These are phyloP conservation scores for Yamadazyma triangularis DNA, from an alignment of 1,139 yeast genomes.

Conservation along the genomic window DNA sequence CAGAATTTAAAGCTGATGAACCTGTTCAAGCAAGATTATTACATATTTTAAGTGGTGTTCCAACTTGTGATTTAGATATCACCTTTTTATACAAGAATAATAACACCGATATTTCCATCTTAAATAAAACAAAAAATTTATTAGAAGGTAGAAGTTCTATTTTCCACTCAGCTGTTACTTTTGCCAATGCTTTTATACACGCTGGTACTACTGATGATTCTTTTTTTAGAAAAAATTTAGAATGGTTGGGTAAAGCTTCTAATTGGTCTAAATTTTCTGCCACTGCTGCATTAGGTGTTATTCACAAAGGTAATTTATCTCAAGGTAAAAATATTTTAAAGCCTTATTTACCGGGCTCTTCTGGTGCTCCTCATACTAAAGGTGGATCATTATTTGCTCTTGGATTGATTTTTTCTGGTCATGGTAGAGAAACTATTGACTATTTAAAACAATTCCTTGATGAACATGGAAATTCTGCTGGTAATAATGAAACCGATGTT, in stretches of 20 bases:
- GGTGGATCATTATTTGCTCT: conserved; percentile 95
- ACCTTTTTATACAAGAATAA: conserved; percentile 85
- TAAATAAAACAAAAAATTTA: conserved; percentile 74
- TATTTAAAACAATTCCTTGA: conserved; percentile 72
- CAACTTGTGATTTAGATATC: conserved; percentile 89
- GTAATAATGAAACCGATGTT: conserved; percentile 76
- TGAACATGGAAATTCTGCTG: conserved; percentile 63
- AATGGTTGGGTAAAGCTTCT: conserved; percentile 95
- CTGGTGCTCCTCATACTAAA: conserved; percentile 79
- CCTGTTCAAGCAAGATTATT: conserved; percentile 49
- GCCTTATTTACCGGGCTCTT: conserved; percentile 87
- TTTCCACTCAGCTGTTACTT: conserved; percentile 94
- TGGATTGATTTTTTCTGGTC: conserved; percentile 94
- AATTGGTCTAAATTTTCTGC: conserved; percentile 98
- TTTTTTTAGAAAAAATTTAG: conserved; percentile 83
- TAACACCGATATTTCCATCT: conserved; percentile 78
- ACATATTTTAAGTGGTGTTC: conserved; percentile 82
- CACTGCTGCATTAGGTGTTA: conserved; percentile 96
- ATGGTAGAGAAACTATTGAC: conserved; percentile 83
- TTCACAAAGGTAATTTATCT: conserved; percentile 89
- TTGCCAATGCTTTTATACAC: conserved; percentile 91
- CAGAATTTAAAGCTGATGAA: conserved; percentile 30
- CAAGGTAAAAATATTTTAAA: conserved; percentile 85
- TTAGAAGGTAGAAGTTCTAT: conserved; percentile 92
- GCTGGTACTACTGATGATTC: conserved; percentile 97